Conservation (phyloP, 805 yeast species). For the Yamadazyma phyllophila region DNA sequence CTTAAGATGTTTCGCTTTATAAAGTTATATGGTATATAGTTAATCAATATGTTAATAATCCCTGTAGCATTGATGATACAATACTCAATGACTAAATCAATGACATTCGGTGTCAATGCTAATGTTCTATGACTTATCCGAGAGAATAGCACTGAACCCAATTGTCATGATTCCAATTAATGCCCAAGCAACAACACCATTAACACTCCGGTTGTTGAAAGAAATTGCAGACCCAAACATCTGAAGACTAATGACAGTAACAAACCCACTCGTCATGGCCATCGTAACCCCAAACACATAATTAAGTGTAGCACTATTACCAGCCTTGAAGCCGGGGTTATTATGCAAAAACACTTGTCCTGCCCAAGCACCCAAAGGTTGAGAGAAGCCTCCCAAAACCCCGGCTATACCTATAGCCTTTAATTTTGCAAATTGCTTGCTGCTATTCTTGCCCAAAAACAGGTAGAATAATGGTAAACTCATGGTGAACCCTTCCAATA, state of each 20-base stretch:
- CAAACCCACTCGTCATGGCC: conserved; percentile 78
- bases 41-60: neutral
- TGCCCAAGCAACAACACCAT: conserved; percentile 56
- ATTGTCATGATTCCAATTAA: conserved; percentile 59
- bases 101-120: neutral
- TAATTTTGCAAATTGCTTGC: conserved; percentile 42
- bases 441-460: conserved; percentile 39
- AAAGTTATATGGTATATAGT: no score
- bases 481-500: conserved; percentile 93
- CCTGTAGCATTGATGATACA: neutral
- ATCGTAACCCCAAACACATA: conserved; percentile 61
- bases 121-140: neutral
- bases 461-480: conserved; percentile 86
- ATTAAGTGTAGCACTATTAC: conserved; percentile 32
- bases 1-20: no score
- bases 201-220: conserved; percentile 67
- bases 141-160: conserved; percentile 22
- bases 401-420: conserved; percentile 67
- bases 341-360: conserved; percentile 53
- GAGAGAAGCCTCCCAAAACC: conserved; percentile 76
- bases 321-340: conserved; percentile 23
- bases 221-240: conserved; percentile 82
- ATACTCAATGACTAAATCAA: neutral
- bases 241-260: conserved; percentile 76
- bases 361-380: conserved; percentile 82